Evolutionary conservation across 345 rosid species (phyloP), one percentile per base, ranked within the genome.

Genomic region (Erysimum cheiranthoides): DNA sequence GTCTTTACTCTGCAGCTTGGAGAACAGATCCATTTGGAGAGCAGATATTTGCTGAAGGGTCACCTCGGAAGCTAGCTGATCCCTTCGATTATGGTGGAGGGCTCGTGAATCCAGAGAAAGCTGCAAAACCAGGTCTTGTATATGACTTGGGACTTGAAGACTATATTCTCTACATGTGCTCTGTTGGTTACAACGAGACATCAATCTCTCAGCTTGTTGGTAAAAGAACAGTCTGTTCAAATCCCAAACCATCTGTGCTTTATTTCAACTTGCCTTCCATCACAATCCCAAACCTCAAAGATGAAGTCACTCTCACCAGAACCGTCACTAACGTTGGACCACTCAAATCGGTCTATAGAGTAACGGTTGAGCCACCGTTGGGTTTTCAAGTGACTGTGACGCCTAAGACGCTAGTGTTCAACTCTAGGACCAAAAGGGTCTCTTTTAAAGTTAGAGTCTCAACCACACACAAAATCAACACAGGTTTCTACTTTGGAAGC

Each of bases 51-150:
- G 91, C 88, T 56, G 82, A 86, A 27, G 84, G 64, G 3, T 79
- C 74, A 6, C 50, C 68, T n/a, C 42, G 14, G 4, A 61, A 79
- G 39, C 77, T 81, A 12, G 86, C 92, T 9, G 80, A 83, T 38
- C 36, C 86, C 17, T 87, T 87, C 0, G 85, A 85, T 40, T 77
- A 45, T n/a, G 97, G 97, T 16, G 83, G 88, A 8, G 93, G 91
- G 8, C 86, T 87, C 54, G 84, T 87, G 4, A 82, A 84, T 73
- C 90, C 92, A 10, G 73, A 84, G 4, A 75, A 64, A 31, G 92
- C 90, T 10, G 69, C 76, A 52, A 64, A 82, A n/a, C 90, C 90
- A 0, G 92, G 93, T 36, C 79, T 92, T 11, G 56, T 92, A 1
- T 86, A 88, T 43, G 91, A 89, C 59, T 67, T 88, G 31, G 62